phyloP scores from a whole-genome alignment of 148 eudicot species.

The Fagopyrum esculentum region DNA sequence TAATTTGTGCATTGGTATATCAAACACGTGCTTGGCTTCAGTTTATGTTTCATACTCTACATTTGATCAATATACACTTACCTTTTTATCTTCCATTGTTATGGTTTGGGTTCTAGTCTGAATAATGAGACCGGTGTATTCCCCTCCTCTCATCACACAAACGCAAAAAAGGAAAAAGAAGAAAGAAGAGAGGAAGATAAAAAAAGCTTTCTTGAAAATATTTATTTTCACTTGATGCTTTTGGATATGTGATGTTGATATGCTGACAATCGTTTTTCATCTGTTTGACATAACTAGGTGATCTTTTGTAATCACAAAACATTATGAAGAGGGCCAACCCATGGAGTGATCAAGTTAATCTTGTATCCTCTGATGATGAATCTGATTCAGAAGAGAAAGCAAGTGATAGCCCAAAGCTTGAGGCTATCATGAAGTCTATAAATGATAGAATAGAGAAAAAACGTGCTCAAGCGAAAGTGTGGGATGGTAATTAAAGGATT shows the following conservation, averaged over 20 bases:
- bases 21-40: too few relatives aligned
- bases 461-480: not conserved
- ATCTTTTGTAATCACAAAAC: not conserved
- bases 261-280: not conserved
- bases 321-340: conserved; percentile 29
- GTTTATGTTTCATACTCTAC: too few relatives aligned
- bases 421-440: conserved; percentile 16
- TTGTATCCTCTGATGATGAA: conserved; percentile 44
- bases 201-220: too few relatives aligned
- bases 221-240: not conserved
- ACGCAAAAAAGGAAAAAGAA: too few relatives aligned
- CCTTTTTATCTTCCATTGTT: too few relatives aligned
- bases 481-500: not conserved
- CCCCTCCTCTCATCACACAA: too few relatives aligned
- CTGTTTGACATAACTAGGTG: not conserved
- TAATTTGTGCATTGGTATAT: too few relatives aligned
- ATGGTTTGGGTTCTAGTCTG: too few relatives aligned
- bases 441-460: conserved; percentile 9
- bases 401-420: conserved; percentile 13
- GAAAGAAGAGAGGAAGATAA: too few relatives aligned
- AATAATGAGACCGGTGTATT: too few relatives aligned
- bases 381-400: conserved; percentile 32
- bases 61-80: too few relatives aligned
- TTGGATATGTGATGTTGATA: not conserved
- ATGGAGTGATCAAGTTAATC: conserved; percentile 34